phyloP scores from a whole-genome alignment of 305 asterid species.

The Solanum hybrid region DNA sequence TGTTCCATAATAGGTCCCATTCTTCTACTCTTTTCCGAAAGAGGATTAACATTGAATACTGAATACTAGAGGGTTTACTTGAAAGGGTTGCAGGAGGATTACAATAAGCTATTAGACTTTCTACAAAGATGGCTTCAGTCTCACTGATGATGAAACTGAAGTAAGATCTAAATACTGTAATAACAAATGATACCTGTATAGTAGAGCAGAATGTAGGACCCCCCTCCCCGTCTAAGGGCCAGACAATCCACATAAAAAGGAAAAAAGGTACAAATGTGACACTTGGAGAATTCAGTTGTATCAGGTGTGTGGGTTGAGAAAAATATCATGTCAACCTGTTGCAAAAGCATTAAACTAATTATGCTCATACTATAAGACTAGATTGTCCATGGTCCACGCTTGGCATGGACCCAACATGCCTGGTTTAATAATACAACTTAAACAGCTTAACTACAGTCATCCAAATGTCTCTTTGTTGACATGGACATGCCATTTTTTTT shows the following conservation, averaged over 20 bases:
- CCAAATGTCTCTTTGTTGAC: not conserved
- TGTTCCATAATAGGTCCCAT: not conserved
- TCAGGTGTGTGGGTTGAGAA: not conserved
- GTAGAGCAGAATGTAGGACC: not conserved
- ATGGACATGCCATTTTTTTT: not conserved
- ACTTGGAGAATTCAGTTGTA: not conserved
- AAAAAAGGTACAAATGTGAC: not conserved
- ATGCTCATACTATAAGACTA: not conserved
- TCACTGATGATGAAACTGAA: not conserved
- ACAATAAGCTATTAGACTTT: not conserved
- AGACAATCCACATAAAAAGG: not conserved
- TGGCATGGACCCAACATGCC: not conserved
- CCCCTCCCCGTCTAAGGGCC: not conserved
- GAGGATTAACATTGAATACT: not conserved
- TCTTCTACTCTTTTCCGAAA: not conserved
- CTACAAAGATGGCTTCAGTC: not conserved
- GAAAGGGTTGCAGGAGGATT: not conserved
- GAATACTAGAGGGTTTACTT: not conserved
- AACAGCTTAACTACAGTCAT: not conserved
- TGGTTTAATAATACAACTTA: not conserved
- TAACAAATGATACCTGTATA: not conserved
- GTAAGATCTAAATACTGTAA: not conserved
- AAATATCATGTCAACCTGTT: not conserved
- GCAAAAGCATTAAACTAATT: not conserved
- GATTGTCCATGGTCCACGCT: not conserved